Conservation (phyloP, 352 stramenopile species). For the Phytophthora hybrid region DNA sequence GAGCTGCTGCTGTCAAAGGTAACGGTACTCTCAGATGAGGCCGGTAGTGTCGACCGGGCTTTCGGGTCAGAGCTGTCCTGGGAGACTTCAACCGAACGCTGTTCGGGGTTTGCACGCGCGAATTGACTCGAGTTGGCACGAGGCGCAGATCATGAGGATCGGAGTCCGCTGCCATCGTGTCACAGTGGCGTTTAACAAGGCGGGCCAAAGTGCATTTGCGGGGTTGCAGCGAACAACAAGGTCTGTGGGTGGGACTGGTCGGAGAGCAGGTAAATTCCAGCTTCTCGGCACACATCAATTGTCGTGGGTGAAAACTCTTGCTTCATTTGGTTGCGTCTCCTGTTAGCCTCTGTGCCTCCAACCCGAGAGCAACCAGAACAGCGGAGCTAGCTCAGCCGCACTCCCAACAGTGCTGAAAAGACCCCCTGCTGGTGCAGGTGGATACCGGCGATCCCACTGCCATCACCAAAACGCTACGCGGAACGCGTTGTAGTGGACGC, state of each 20-base stretch:
- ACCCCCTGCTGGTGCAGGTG: neutral
- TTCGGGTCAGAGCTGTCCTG: neutral
- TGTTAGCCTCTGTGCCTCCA: neutral
- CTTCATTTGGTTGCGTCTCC: conserved; percentile 1
- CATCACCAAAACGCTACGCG: conserved; percentile 3
- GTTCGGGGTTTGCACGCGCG: neutral
- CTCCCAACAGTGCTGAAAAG: neutral
- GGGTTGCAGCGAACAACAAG: neutral
- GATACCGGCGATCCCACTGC: conserved; percentile 8
- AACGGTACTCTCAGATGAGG: neutral
- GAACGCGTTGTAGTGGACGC: conserved; percentile 7
- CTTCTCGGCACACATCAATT: neutral
- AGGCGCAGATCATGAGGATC: neutral
- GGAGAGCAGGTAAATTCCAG: neutral
- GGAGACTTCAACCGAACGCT: conserved; percentile 3
- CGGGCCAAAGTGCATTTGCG: neutral
- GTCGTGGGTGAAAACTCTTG: neutral
- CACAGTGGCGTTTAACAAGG: conserved; percentile 6
- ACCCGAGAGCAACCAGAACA: neutral
- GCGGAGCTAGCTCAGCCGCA: neutral
- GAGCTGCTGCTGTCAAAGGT: neutral
- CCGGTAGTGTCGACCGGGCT: neutral
- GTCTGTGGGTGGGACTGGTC: neutral
- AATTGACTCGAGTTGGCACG: neutral
- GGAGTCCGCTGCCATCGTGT: neutral